These are phyloP conservation scores for Chenopodium album DNA, from an alignment of 148 eudicot species.

Conservation along the genomic window DNA sequence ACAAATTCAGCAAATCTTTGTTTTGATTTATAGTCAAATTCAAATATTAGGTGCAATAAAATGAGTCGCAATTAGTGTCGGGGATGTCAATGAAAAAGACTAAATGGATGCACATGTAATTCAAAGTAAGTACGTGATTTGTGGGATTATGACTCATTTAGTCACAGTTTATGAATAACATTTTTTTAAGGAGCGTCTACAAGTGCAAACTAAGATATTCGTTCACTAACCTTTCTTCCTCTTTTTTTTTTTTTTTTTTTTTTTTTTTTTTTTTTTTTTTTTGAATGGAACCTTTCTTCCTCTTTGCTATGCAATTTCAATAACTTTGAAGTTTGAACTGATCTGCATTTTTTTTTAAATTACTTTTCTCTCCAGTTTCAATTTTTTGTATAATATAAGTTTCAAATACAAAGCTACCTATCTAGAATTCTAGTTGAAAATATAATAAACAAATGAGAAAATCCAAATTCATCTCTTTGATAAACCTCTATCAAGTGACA, in stretches of 20 bases:
- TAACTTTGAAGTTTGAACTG: background rate
- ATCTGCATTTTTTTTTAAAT: too few species aligned
- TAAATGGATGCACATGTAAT: background rate
- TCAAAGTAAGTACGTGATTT: slow-evolving; percentile 6
- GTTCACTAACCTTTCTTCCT: background rate
- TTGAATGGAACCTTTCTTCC: background rate
- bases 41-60: background rate
- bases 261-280: too few species aligned
- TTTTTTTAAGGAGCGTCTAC: background rate
- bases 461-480: too few species aligned
- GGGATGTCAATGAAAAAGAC: background rate
- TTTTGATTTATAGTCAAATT: background rate
- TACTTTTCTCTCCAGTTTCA: too few species aligned
- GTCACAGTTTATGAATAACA: background rate
- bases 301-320: background rate
- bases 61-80: background rate
- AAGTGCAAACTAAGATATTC: background rate
- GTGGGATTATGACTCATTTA: background rate
- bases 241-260: background rate
- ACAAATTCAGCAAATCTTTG: background rate
- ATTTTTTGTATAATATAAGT: too few species aligned
- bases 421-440: too few species aligned
- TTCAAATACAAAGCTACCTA: too few species aligned
- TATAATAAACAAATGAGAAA: too few species aligned
- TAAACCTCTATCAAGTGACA: too few species aligned